Base-by-base conservation (phyloP, 2,329 filamentous ascomycete species). In the Aspergillus sergii region DNA sequence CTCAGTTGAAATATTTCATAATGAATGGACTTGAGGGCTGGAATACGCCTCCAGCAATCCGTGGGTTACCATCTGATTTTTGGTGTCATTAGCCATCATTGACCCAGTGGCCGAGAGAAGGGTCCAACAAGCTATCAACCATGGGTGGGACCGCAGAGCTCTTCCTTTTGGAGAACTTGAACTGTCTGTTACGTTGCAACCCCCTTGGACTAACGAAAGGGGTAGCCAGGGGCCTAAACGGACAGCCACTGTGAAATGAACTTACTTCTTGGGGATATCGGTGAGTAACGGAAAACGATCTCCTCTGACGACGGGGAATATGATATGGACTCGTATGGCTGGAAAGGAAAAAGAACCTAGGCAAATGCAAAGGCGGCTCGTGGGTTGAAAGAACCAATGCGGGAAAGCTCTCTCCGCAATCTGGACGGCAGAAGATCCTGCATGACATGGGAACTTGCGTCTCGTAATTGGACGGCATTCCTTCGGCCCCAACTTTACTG, bases 371-470 rank as follows among this genome's bases (percentile, higher is more conserved):
- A 48, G 56, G 53, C 28, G 43, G 39, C 45, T 50, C 32, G 56
- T 58, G 58, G 53, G 43, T 45, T 62, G 32, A 59, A 36, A 60
- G 28, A 48, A 57, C 39, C 58, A 58, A 60, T 46, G 56, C 59
- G 59, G 64, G 60, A 62, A 67, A 67, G 67, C 65, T 68, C 67
- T 66, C 67, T 69, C 67, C 67, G 64, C 67, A 68, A 62, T 65
- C 64, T 59, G 53, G 50, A 62, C 46, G 56, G 59, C 62, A 57
- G 63, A 50, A 59, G 64, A 69, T 69, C 64, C 67, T 69, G 67
- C 65, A 67, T 61, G 53, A 64, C 61, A 56, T 26, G 48, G 41
- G 53, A 46, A 32, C 34, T 48, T 50, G 45, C 54, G 39, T 50
- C 57, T 39, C n/a, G 34, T 43, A 28, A 62, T 59, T 64, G 54